Evolutionary conservation across 352 stramenopile species (phyloP), one percentile per base, ranked within the genome.

Genomic region (Pythium monospermum): DNA sequence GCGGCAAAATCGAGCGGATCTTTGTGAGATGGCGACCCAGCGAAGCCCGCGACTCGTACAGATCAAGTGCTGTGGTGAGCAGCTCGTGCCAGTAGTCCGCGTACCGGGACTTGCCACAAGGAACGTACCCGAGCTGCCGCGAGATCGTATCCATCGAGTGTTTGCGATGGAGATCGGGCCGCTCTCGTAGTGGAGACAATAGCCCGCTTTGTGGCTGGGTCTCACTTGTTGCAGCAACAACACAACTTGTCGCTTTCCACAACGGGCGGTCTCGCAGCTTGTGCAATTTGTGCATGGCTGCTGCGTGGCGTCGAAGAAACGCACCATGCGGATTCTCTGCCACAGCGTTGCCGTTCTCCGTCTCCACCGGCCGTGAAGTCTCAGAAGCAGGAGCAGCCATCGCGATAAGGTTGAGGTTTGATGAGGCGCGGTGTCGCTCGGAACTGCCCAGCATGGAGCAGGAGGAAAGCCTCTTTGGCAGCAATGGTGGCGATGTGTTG

Each of bases 71-170:
- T 8, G 76, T 57, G 2, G 22, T 15, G 0, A 87, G 53, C 0
- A 87, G 33, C 33, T 78, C 53, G 25, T 85, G 63, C 78, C 78
- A 90, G 54, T 86, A 77, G 15, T 75, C 61, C 2, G 81, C 65
- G 40, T 70, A 86, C 13, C 62, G 64, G 55, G 77, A 69, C 12
- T 30, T 27, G 7, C 63, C 68, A 16, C 59, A 69, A 0, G 71
- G 66, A 4, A 83, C 59, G 46, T 88, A 88, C 4, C 74, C 77
- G 39, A 88, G 67, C 60, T 81, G 46, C 54, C 74, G 69, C 15
- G 65, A 65, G 68, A 68, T 76, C 5, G 67, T 57, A 13, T 83
- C 73, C 69, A 89, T 85, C 6, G 75, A 85, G 12, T 82, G 69
- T n/a, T 77, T 71, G 19, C 78, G 71, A 19, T 69, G 63, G 23